Percentiles rank a stretch among this genome's conserved stretches.
Conservation (phyloP, 441 rosid species). For the Biscutella laevigata region DNA sequence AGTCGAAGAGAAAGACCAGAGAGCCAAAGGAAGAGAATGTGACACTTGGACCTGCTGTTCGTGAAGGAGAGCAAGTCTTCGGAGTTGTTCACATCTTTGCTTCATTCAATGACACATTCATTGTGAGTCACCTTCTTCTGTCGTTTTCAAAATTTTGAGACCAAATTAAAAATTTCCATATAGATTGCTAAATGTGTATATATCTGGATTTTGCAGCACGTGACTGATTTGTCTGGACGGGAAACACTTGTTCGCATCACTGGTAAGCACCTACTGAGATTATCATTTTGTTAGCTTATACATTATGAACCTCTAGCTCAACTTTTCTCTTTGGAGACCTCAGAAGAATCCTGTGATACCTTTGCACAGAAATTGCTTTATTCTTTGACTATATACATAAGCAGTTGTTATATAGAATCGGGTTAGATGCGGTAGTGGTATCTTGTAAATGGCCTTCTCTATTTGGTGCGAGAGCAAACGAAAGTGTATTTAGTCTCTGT, state of each 20-base stretch:
- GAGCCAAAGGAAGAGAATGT: slow-evolving; percentile 74
- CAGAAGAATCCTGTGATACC: neutral
- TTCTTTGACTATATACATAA: neutral
- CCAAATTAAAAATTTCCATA: neutral
- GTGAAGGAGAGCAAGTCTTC: slow-evolving; percentile 43
- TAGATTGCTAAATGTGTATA: neutral
- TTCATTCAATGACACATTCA: slow-evolving; percentile 41
- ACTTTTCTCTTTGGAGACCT: neutral
- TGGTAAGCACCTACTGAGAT: slow-evolving; percentile 32
- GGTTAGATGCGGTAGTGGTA: neutral
- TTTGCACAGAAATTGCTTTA: neutral
- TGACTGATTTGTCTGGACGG: slow-evolving; percentile 62
- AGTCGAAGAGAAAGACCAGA: slow-evolving; percentile 57
- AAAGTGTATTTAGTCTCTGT: neutral
- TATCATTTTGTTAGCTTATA: neutral
- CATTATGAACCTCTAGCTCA: neutral
- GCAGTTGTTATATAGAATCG: neutral
- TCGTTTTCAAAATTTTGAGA: neutral
- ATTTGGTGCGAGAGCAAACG: neutral
- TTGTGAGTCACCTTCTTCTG: slow-evolving; percentile 30
- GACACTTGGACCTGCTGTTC: slow-evolving; percentile 57
- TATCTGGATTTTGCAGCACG: slow-evolving; percentile 36
- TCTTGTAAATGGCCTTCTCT: neutral
- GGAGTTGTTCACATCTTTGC: slow-evolving; percentile 26
- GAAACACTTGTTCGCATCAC: slow-evolving; percentile 64